These are phyloP conservation scores for Chloris gayana DNA, from an alignment of 176 grass and related monocot genomes.

Conservation along the genomic window DNA sequence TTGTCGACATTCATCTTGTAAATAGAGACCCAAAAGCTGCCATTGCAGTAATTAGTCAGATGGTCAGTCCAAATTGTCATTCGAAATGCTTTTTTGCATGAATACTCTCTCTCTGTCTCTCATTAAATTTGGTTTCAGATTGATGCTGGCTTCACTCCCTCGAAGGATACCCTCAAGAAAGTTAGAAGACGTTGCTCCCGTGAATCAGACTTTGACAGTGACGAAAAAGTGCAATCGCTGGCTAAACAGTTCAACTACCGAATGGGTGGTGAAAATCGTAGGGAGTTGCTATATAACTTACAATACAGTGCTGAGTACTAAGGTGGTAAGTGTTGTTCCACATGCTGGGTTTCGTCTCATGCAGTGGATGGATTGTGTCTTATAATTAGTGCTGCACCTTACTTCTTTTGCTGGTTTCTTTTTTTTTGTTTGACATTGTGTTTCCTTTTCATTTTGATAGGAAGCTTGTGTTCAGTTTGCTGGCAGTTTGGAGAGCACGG, in stretches of 20 bases:
- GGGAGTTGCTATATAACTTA: conserved; percentile 79
- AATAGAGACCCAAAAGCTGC: conserved; percentile 79
- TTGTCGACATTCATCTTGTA: conserved; percentile 74
- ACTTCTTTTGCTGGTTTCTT: conserved; percentile 9
- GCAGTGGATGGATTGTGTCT: neutral
- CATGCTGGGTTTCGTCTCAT: neutral
- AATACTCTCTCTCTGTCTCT: neutral
- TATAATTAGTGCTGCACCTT: neutral
- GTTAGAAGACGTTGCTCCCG: conserved; percentile 82
- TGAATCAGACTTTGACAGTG: conserved; percentile 74
- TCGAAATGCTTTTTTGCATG: conserved; percentile 29
- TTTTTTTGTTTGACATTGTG: neutral
- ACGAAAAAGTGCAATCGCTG: conserved; percentile 68
- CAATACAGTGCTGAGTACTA: conserved; percentile 65
- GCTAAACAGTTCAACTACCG: conserved; percentile 64
- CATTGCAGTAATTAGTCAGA: conserved; percentile 60
- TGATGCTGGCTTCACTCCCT: conserved; percentile 72
- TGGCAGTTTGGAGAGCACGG: conserved; percentile 28
- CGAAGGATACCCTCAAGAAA: conserved; percentile 84
- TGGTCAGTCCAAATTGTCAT: conserved; percentile 56
- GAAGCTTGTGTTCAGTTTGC: conserved; percentile 19
- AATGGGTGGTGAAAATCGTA: conserved; percentile 72
- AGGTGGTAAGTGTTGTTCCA: conserved; percentile 45
- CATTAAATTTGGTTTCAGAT: conserved; percentile 49
- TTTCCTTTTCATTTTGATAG: conserved; percentile 34